These are phyloP conservation scores for Carnegiea gigantea DNA, from an alignment of 179 eudicot species.

Conservation along the genomic window DNA sequence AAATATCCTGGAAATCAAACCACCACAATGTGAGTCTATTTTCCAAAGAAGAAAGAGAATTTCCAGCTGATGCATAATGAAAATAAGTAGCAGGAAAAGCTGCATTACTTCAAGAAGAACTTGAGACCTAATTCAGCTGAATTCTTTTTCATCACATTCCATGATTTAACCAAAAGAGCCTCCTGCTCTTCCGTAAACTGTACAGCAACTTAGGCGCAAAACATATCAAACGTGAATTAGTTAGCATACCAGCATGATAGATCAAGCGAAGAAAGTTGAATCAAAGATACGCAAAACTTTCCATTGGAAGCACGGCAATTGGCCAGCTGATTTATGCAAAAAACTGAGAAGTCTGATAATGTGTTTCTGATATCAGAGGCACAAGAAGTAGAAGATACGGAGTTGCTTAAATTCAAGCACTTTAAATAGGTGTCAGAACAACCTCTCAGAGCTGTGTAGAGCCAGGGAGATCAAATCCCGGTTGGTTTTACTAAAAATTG, in stretches of 20 bases:
- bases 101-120: conserved; percentile 57
- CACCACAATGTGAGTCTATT: background rate
- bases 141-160: conserved; percentile 76
- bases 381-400: background rate
- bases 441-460: too few relatives aligned
- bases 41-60: background rate
- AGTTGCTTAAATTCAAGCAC: background rate
- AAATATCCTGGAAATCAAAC: conserved; percentile 53
- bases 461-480: too few relatives aligned
- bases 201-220: background rate
- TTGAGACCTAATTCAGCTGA: conserved; percentile 68
- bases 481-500: too few relatives aligned
- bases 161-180: conserved; percentile 73
- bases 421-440: too few relatives aligned
- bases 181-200: conserved; percentile 73
- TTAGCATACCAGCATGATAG: too few relatives aligned
- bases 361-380: background rate
- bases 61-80: background rate
- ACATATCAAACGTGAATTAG: too few relatives aligned
- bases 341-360: background rate
- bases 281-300: too few relatives aligned
- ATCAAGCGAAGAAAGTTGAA: too few relatives aligned
- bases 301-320: too few relatives aligned
- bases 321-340: too few relatives aligned
- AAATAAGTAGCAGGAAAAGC: background rate